Percentiles rank a stretch among this genome's conserved stretches.
Conservation (phyloP, 1,139 yeast species). For the Nakaseomyces nivariensis region DNA sequence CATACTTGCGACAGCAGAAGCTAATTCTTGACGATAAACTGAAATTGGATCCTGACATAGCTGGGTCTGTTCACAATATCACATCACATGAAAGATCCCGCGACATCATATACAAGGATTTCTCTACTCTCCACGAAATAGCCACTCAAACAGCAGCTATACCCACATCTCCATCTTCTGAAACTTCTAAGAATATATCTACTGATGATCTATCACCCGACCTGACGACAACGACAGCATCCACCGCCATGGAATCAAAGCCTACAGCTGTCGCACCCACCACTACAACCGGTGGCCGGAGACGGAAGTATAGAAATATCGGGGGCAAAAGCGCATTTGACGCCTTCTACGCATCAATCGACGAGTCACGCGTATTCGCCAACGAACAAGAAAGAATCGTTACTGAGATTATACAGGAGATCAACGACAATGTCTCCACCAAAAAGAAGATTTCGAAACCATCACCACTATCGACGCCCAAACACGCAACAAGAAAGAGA, state of each 20-base stretch:
- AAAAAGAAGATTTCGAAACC: not conserved
- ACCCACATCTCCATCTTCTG: too few species aligned
- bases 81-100: not conserved
- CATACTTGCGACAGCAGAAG: not conserved
- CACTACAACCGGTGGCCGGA: not conserved
- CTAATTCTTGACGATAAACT: not conserved
- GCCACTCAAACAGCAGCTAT: not conserved
- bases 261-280: not conserved
- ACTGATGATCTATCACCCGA: not conserved
- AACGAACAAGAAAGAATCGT: not conserved
- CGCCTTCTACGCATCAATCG: conserved; percentile 25
- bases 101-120: not conserved
- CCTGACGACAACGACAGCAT: not conserved
- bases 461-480: conserved; percentile 1
- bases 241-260: not conserved
- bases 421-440: not conserved
- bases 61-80: not conserved
- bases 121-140: not conserved
- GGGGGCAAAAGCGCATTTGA: conserved; percentile 24
- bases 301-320: conserved; percentile 2
- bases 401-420: not conserved
- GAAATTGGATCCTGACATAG: not conserved
- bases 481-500: not conserved
- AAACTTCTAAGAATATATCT: not conserved
- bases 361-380: conserved; percentile 11